Percentiles rank a stretch among this genome's conserved stretches.
Conservation (phyloP, 2,329 filamentous ascomycete genomes). For the Grosmannia huntii region DNA sequence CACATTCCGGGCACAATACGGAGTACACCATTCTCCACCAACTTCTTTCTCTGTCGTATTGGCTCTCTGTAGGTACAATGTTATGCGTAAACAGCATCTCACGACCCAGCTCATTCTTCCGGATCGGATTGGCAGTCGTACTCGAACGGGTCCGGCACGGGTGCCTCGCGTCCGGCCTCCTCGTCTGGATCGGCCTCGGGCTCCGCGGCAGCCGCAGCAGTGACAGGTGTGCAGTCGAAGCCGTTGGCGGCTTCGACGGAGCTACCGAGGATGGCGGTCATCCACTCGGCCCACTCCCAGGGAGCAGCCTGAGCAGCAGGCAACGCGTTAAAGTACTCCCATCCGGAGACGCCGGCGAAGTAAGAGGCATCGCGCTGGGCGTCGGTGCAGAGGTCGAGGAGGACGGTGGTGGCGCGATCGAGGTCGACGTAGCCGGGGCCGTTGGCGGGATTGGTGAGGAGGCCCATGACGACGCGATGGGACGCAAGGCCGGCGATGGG, state of each 20-base stretch:
- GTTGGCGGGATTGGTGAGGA: conserved; percentile 62
- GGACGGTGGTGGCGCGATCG: conserved; percentile 40
- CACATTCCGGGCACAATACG: background rate
- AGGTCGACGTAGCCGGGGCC: conserved; percentile 53
- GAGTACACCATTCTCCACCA: background rate
- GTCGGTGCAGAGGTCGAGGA: conserved; percentile 32
- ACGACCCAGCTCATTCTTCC: background rate
- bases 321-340: conserved; percentile 71
- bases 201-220: background rate
- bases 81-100: background rate
- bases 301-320: conserved; percentile 45
- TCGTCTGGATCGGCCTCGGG: conserved; percentile 16
- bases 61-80: no score
- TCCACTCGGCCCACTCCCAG: conserved; percentile 61
- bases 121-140: conserved; percentile 20
- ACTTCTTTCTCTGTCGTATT: no score
- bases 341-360: conserved; percentile 74
- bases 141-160: conserved; percentile 18
- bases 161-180: conserved; percentile 7
- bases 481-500: conserved; percentile 49
- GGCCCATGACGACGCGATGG: conserved; percentile 57
- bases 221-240: background rate
- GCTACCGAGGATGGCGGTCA: conserved; percentile 32
- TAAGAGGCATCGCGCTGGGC: background rate
- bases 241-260: background rate